These are phyloP conservation scores for Trichophyton simii DNA, from an alignment of 2,329 filamentous ascomycete genomes.

Conservation along the genomic window DNA sequence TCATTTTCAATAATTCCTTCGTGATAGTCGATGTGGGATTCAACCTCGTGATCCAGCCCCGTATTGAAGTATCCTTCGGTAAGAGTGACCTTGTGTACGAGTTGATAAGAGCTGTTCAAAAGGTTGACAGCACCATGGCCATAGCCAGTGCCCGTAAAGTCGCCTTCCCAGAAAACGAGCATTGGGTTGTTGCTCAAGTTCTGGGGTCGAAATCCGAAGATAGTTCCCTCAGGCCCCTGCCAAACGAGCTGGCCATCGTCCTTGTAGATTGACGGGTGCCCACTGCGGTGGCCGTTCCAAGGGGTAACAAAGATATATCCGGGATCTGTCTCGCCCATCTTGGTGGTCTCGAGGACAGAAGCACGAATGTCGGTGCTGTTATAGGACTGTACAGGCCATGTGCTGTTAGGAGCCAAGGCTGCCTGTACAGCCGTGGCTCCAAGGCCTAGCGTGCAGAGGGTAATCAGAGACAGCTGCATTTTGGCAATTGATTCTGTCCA, in stretches of 20 bases:
- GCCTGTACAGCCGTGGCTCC: not conserved
- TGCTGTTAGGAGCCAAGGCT: not conserved
- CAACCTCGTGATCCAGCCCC: constrained; percentile 6
- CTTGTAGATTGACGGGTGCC: constrained; percentile 27
- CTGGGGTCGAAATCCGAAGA: constrained; percentile 22
- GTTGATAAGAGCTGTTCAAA: constrained; percentile 13
- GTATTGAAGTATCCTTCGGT: constrained; percentile 9
- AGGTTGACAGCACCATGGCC: constrained; percentile 14
- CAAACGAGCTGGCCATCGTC: constrained; percentile 26
- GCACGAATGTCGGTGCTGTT: constrained; percentile 16
- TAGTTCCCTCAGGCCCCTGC: constrained; percentile 24
- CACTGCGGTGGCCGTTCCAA: constrained; percentile 18
- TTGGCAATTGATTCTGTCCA: not conserved
- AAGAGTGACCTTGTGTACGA: constrained; percentile 10
- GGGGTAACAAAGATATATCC: constrained; percentile 27
- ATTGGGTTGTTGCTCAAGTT: constrained; percentile 23
- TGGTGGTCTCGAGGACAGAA: constrained; percentile 22
- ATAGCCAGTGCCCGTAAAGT: constrained; percentile 16
- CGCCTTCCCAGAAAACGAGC: constrained; percentile 27
- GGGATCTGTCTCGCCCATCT: constrained; percentile 20
- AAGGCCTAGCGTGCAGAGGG: not conserved
- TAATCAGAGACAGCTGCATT: not conserved
- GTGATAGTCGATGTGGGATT: constrained; percentile 29
- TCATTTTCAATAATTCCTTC: constrained; percentile 31
- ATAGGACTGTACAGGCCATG: constrained; percentile 14